These are phyloP conservation scores for Leersia perrieri DNA, from an alignment of 176 grass and related monocot species.

Conservation along the genomic window DNA sequence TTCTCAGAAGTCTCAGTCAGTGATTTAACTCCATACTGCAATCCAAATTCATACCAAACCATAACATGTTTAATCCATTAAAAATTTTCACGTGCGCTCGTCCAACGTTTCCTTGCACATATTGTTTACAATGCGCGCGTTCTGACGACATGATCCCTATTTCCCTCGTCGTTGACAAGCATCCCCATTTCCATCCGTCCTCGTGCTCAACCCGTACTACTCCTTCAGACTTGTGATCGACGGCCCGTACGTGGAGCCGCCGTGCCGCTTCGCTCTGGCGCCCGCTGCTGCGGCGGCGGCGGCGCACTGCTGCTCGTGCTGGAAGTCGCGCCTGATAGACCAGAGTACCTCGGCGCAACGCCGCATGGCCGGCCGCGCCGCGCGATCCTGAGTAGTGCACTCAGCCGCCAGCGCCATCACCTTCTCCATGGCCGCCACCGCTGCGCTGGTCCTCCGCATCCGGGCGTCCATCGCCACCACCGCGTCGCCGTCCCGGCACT, in stretches of 20 bases:
- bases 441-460: constrained; percentile 60
- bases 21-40: too few relatives aligned
- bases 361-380: constrained; percentile 64
- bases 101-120: neutral
- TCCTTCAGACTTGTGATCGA: neutral
- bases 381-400: constrained; percentile 54
- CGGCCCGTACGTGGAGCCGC: constrained; percentile 31
- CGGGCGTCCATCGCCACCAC: constrained; percentile 82
- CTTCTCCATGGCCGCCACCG: constrained; percentile 57
- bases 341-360: constrained; percentile 77
- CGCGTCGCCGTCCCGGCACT: constrained; percentile 57
- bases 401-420: constrained; percentile 73
- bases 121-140: neutral
- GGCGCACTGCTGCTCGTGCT: constrained; percentile 47
- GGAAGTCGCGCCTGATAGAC: constrained; percentile 75
- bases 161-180: neutral
- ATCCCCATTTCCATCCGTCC: neutral
- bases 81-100: neutral
- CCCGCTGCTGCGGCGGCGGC: constrained; percentile 11
- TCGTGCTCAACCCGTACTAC: neutral
- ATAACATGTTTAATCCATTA: too few relatives aligned
- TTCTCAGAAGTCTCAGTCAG: too few relatives aligned
- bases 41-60: too few relatives aligned
- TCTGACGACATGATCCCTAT: neutral
- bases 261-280: neutral